Conservation (phyloP, 805 yeast species). For the Metahyphopichia silvanorum region DNA sequence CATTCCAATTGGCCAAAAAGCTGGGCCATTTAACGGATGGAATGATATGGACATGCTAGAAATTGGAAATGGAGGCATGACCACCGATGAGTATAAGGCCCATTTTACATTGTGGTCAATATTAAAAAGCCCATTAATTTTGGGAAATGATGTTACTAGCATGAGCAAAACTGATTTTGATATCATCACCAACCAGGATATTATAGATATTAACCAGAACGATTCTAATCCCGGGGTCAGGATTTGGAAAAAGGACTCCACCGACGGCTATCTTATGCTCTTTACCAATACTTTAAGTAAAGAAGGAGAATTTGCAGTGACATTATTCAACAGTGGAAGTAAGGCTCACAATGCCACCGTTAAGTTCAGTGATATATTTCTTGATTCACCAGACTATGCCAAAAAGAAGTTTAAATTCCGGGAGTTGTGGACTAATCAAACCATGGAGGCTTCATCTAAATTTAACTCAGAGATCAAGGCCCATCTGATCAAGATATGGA, state of each 20-base stretch:
- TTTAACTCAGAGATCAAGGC: neutral
- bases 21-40: slow-evolving; percentile 15
- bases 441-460: neutral
- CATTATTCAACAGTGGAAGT: slow-evolving; percentile 6
- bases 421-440: slow-evolving; percentile 8
- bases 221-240: slow-evolving; percentile 5
- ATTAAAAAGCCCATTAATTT: slow-evolving; percentile 24
- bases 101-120: slow-evolving; percentile 28
- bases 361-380: slow-evolving; percentile 5
- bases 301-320: slow-evolving; percentile 3
- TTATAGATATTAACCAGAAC: slow-evolving; percentile 22
- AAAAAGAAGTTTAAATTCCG: neutral
- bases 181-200: slow-evolving; percentile 10
- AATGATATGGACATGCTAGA: slow-evolving; percentile 26
- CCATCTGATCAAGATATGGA: neutral
- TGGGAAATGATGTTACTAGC: slow-evolving; percentile 20
- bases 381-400: slow-evolving; percentile 1
- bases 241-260: slow-evolving; percentile 5
- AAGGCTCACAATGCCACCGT: slow-evolving; percentile 1
- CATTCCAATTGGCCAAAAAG: slow-evolving; percentile 20
- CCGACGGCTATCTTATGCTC: slow-evolving; percentile 5
- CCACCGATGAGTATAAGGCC: slow-evolving; percentile 22
- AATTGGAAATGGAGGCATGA: slow-evolving; percentile 24
- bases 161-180: slow-evolving; percentile 14
- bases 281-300: slow-evolving; percentile 3